These are phyloP conservation scores for Rhexocercosporidium sp. DNA, from an alignment of 2,329 filamentous ascomycete genomes.

Conservation along the genomic window DNA sequence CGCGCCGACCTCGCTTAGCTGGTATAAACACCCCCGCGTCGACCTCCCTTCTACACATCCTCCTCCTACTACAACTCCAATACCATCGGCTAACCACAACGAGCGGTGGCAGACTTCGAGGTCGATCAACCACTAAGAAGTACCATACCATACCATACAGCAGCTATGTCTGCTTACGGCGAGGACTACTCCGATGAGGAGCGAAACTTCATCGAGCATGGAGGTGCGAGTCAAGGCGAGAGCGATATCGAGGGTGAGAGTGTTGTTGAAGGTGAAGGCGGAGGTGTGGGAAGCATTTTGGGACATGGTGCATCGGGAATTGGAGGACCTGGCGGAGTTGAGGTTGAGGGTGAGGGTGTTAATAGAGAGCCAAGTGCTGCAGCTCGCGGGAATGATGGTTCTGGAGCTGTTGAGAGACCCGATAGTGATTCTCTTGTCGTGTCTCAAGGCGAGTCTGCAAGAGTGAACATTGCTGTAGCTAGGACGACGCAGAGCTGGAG, in stretches of 20 bases:
- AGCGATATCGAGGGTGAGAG: not conserved
- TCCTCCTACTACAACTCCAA: not conserved
- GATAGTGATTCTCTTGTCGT: too few species aligned
- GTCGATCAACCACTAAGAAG: not conserved
- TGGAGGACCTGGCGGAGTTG: too few species aligned
- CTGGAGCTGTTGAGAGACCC: not conserved
- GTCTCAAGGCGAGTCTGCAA: too few species aligned
- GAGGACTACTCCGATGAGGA: slow-evolving; percentile 5
- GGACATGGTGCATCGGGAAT: not conserved
- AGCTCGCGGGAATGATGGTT: not conserved
- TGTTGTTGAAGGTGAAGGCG: not conserved
- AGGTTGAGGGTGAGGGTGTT: not conserved
- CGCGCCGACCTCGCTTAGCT: not conserved
- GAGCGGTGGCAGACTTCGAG: not conserved
- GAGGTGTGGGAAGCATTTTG: too few species aligned
- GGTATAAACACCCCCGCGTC: not conserved
- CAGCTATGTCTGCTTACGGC: slow-evolving; percentile 3
- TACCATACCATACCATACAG: not conserved
- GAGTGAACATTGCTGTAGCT: too few species aligned
- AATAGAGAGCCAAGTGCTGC: not conserved
- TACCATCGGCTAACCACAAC: too few species aligned
- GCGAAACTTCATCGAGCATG: not conserved
- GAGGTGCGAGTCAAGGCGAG: slow-evolving; percentile 1
- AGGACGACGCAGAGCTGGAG: too few species aligned
- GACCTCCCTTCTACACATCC: not conserved